Conservation (phyloP, 345 rosid species). For the Eucalyptus melliodora region DNA sequence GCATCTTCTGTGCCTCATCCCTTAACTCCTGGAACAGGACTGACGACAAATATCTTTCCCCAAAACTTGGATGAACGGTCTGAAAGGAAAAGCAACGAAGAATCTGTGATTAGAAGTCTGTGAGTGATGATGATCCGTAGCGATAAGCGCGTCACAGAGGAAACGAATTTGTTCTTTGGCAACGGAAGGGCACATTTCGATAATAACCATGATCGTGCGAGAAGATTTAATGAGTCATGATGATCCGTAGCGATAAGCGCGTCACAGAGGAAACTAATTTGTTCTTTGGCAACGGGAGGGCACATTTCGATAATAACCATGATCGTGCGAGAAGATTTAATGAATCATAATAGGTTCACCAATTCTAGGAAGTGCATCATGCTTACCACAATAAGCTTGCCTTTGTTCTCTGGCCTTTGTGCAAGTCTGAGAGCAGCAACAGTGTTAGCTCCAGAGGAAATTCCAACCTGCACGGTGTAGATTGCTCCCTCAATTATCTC, state of each 20-base stretch:
- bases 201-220: neutral
- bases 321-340: neutral
- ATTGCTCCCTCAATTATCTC: neutral
- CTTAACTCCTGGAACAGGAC: constrained; percentile 77
- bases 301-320: neutral
- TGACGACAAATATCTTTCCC: constrained; percentile 87
- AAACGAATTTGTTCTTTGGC: neutral
- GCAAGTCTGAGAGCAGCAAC: constrained; percentile 83
- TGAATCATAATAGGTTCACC: neutral
- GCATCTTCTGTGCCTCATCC: constrained; percentile 84
- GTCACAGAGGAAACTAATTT: neutral
- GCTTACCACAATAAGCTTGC: constrained; percentile 90
- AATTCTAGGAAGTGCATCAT: neutral
- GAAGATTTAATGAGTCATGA: neutral
- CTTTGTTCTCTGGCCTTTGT: constrained; percentile 82
- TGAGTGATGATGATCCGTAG: neutral
- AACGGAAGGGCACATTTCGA: neutral
- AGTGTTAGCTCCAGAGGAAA: constrained; percentile 92
- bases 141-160: neutral
- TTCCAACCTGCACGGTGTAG: constrained; percentile 59
- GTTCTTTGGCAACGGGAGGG: neutral
- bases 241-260: neutral
- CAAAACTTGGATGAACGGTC: constrained; percentile 94
- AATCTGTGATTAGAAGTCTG: neutral
- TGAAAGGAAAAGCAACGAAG: constrained; percentile 2